Evolutionary conservation across 805 yeast genomes (phyloP).

Genomic region (Yarrowia bubula): DNA sequence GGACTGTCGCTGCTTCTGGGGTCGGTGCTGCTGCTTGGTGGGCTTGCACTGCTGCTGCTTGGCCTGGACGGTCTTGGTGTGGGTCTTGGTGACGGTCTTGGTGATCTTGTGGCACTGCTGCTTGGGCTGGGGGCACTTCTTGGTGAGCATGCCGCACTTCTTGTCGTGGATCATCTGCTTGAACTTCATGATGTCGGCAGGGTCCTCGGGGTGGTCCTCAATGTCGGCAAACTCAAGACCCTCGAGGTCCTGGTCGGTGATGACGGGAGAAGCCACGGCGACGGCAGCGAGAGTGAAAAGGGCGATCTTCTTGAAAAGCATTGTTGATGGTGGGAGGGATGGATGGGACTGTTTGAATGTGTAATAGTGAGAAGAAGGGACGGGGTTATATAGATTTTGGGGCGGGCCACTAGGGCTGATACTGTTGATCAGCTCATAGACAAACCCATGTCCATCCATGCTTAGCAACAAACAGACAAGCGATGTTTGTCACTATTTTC

Average conservation of each 20-base stretch:
- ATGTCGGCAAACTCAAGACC: slow-evolving; percentile 20
- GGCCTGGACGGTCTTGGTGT: slow-evolving; percentile 16
- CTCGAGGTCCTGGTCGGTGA: slow-evolving; percentile 11
- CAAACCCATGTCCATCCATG: too few relatives aligned
- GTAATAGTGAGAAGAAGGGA: not conserved
- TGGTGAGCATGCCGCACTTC: slow-evolving; percentile 7
- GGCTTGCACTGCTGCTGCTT: slow-evolving; percentile 25
- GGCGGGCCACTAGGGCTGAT: too few relatives aligned
- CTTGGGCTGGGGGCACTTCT: slow-evolving; percentile 22
- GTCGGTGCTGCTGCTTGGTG: not conserved
- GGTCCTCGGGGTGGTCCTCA: slow-evolving; percentile 2
- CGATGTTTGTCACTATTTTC: too few relatives aligned
- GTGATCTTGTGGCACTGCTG: slow-evolving; percentile 17
- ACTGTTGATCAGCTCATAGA: too few relatives aligned
- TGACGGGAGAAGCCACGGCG: slow-evolving; percentile 13
- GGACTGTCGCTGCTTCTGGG: not conserved
- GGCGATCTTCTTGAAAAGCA: slow-evolving; percentile 18
- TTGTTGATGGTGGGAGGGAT: not conserved
- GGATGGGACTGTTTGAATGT: not conserved
- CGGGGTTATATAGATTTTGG: not conserved
- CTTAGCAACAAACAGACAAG: too few relatives aligned
- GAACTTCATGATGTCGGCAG: slow-evolving; percentile 19
- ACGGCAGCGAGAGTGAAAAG: slow-evolving; percentile 13
- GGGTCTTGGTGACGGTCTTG: slow-evolving; percentile 18
- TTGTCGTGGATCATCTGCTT: slow-evolving; percentile 25